A percentile compares a stretch with the other conserved stretches of the same genome.
phyloP scores from a whole-genome alignment of 228 moss, liverwort and hornwort genomes.

The Sphagnum magellanicum region DNA sequence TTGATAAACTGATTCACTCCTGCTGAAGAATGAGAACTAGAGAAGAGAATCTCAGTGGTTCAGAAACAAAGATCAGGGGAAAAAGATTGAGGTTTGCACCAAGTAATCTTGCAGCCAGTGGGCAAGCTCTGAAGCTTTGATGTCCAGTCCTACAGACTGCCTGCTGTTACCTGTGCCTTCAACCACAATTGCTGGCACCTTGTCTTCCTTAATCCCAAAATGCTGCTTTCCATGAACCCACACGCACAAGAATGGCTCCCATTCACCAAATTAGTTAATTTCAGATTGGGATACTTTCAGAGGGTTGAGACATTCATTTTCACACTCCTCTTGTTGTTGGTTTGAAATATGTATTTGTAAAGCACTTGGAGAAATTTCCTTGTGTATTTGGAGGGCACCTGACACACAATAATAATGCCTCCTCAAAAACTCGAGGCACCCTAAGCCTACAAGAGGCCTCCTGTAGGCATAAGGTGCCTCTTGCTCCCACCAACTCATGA shows the following conservation, averaged over 20 bases:
- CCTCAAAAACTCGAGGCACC: no score
- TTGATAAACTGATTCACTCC: no score
- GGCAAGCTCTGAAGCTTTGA: slow-evolving; percentile 47
- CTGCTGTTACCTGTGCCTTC: slow-evolving; percentile 43
- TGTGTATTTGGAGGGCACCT: neutral
- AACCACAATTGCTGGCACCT: slow-evolving; percentile 72
- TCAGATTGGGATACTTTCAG: neutral
- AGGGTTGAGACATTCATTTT: neutral
- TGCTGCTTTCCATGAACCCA: slow-evolving; percentile 36
- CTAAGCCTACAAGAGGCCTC: no score
- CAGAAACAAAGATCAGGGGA: no score
- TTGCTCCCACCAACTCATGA: no score
- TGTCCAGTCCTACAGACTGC: slow-evolving; percentile 52
- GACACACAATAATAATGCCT: neutral
- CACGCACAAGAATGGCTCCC: no score
- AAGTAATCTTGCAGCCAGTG: slow-evolving; percentile 54
- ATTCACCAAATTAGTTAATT: neutral
- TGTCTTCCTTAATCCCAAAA: slow-evolving; percentile 60
- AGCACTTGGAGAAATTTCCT: neutral
- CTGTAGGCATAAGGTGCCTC: no score
- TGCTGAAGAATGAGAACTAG: no score
- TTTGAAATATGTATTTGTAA: neutral
- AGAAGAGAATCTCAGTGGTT: no score
- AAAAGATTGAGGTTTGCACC: slow-evolving; percentile 7
- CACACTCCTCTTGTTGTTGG: neutral